These are phyloP conservation scores for Penicillium rolfsii DNA, from an alignment of 2,329 filamentous ascomycete genomes.

Conservation along the genomic window DNA sequence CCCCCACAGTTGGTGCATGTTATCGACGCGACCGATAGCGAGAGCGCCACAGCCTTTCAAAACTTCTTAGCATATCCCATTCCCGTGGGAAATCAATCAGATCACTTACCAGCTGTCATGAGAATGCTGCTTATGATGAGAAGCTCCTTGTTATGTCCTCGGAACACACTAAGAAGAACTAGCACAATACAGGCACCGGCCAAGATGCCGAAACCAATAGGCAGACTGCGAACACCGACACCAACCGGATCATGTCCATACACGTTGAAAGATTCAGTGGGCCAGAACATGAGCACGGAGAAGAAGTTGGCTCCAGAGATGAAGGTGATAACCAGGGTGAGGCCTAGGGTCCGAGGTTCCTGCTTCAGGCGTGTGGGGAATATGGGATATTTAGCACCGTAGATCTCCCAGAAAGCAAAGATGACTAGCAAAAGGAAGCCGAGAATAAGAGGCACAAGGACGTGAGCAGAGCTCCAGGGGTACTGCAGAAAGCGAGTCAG, in stretches of 20 bases:
- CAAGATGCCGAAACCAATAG: slow-evolving; percentile 67
- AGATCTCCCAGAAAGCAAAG: slow-evolving; percentile 54
- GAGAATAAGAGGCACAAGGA: slow-evolving; percentile 51
- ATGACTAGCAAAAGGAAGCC: slow-evolving; percentile 48
- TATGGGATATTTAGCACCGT: slow-evolving; percentile 52
- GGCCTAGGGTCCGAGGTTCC: slow-evolving; percentile 54
- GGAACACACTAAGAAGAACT: slow-evolving; percentile 59
- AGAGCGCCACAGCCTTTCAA: slow-evolving; percentile 57
- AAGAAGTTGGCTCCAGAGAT: slow-evolving; percentile 64
- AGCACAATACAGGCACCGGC: slow-evolving; percentile 63
- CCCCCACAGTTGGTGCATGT: slow-evolving; percentile 58
- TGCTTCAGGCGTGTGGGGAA: slow-evolving; percentile 51
- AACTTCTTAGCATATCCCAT: neutral
- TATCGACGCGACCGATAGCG: slow-evolving; percentile 55
- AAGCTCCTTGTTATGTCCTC: slow-evolving; percentile 62
- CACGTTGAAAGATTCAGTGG: slow-evolving; percentile 66
- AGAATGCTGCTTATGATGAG: slow-evolving; percentile 62
- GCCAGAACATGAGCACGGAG: slow-evolving; percentile 62
- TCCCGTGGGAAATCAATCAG: neutral
- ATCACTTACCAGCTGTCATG: slow-evolving; percentile 63
- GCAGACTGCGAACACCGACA: slow-evolving; percentile 67
- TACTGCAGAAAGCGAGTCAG: slow-evolving; percentile 38
- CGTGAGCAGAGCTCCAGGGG: slow-evolving; percentile 49
- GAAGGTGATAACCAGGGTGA: slow-evolving; percentile 62
- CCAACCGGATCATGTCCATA: slow-evolving; percentile 66